Percentiles rank a stretch among this genome's conserved stretches.
Conservation (phyloP, 1,284 basidiomycete genomes). For the Apiotrichum siamense region DNA sequence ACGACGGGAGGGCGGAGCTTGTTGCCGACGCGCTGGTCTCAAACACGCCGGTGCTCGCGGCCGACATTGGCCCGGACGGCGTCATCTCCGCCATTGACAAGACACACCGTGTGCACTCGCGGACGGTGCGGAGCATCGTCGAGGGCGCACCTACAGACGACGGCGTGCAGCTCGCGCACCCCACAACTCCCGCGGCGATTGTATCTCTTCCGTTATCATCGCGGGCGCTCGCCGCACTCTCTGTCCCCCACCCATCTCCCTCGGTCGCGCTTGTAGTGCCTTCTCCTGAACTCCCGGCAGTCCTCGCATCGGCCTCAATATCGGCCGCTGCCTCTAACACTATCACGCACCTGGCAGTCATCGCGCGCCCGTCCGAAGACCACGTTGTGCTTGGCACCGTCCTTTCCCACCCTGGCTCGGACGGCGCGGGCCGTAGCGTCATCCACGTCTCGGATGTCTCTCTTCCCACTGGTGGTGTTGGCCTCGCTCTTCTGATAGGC, state of each 20-base stretch:
- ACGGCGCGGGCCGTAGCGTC: slow-evolving; percentile 23
- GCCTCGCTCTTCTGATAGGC: slow-evolving; percentile 33
- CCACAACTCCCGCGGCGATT: slow-evolving; percentile 9
- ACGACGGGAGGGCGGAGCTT: slow-evolving; percentile 12
- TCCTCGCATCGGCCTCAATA: slow-evolving; percentile 21
- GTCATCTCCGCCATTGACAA: slow-evolving; percentile 27
- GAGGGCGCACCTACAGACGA: not conserved
- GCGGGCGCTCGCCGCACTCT: slow-evolving; percentile 22
- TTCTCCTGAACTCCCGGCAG: slow-evolving; percentile 24
- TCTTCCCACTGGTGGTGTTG: slow-evolving; percentile 31
- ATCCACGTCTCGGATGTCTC: slow-evolving; percentile 34
- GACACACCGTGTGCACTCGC: slow-evolving; percentile 9
- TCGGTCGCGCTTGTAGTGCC: slow-evolving; percentile 31
- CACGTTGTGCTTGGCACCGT: slow-evolving; percentile 21
- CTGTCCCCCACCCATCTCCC: slow-evolving; percentile 23
- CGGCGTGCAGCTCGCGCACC: slow-evolving; percentile 8
- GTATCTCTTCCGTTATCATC: slow-evolving; percentile 20
- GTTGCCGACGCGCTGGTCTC: slow-evolving; percentile 12
- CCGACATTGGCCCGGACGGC: slow-evolving; percentile 29
- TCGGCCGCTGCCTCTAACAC: slow-evolving; percentile 17
- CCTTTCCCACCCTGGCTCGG: slow-evolving; percentile 5
- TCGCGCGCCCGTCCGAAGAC: slow-evolving; percentile 5
- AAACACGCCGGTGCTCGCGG: slow-evolving; percentile 6
- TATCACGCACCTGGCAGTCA: slow-evolving; percentile 24
- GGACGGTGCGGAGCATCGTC: slow-evolving; percentile 6